A percentile compares a stretch with the other conserved stretches of the same genome.
These are phyloP conservation scores for Fusarium luffae DNA, from an alignment of 2,329 filamentous ascomycete genomes.

Conservation along the genomic window DNA sequence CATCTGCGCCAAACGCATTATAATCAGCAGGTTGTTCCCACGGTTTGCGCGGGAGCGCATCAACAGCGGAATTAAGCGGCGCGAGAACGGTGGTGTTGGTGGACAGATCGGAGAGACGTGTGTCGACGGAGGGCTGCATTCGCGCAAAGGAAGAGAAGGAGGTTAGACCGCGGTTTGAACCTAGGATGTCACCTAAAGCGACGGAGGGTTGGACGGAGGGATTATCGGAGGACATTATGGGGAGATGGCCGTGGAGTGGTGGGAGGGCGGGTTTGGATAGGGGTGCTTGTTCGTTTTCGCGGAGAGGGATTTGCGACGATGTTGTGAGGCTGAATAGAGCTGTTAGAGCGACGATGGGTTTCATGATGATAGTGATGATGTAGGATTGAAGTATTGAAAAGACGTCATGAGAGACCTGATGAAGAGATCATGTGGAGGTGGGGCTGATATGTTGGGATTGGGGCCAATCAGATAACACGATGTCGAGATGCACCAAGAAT, in stretches of 20 bases:
- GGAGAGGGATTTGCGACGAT: slow-evolving; percentile 23
- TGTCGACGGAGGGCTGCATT: slow-evolving; percentile 75
- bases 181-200: slow-evolving; percentile 86
- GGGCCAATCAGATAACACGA: slow-evolving; percentile 1
- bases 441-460: not conserved
- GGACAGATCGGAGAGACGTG: slow-evolving; percentile 73
- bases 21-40: slow-evolving; percentile 86
- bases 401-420: slow-evolving; percentile 30
- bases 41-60: slow-evolving; percentile 82
- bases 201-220: slow-evolving; percentile 60
- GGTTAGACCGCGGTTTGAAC: slow-evolving; percentile 80
- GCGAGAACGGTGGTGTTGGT: slow-evolving; percentile 87
- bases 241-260: slow-evolving; percentile 39
- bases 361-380: slow-evolving; percentile 32
- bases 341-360: slow-evolving; percentile 33
- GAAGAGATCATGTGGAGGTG: slow-evolving; percentile 2
- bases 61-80: slow-evolving; percentile 85
- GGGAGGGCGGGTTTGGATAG: slow-evolving; percentile 9
- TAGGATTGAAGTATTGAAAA: slow-evolving; percentile 1
- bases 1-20: slow-evolving; percentile 70
- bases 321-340: slow-evolving; percentile 27
- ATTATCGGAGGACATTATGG: slow-evolving; percentile 42
- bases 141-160: slow-evolving; percentile 86
- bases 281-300: not conserved
- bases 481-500: not conserved